These are phyloP conservation scores for Aspergillus tamarii DNA, from an alignment of 2,329 filamentous ascomycete genomes.

Conservation along the genomic window DNA sequence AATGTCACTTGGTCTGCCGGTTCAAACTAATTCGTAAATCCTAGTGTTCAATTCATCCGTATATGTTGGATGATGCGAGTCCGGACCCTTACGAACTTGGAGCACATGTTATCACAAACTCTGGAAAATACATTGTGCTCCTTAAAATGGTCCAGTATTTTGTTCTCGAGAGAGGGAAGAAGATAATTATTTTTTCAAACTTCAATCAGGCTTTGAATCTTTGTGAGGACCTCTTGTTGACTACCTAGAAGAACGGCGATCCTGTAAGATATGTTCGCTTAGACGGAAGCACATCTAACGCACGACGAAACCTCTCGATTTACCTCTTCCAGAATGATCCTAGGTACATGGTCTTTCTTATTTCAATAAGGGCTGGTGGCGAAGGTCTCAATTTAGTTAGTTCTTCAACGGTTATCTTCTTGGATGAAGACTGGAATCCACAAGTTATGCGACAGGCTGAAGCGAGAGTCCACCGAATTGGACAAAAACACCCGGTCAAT, in stretches of 20 bases:
- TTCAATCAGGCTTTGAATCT: slow-evolving; percentile 57
- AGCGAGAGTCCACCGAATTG: slow-evolving; percentile 58
- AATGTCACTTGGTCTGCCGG: background rate
- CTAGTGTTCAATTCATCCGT: slow-evolving; percentile 57
- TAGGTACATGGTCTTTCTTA: slow-evolving; percentile 57
- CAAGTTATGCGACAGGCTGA: slow-evolving; percentile 59
- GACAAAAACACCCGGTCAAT: slow-evolving; percentile 57
- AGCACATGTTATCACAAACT: slow-evolving; percentile 54
- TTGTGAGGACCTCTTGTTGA: slow-evolving; percentile 54
- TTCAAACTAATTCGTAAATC: background rate
- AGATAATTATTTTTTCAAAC: slow-evolving; percentile 61
- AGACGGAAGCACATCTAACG: slow-evolving; percentile 54
- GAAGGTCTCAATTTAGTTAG: slow-evolving; percentile 59
- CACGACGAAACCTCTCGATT: slow-evolving; percentile 56
- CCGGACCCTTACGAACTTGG: slow-evolving; percentile 48
- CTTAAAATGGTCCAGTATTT: slow-evolving; percentile 45
- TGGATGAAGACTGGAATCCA: slow-evolving; percentile 61
- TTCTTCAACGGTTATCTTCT: slow-evolving; percentile 59
- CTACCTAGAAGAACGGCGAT: slow-evolving; percentile 47
- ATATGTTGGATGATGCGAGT: slow-evolving; percentile 51
- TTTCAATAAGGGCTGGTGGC: slow-evolving; percentile 60
- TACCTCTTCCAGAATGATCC: slow-evolving; percentile 56
- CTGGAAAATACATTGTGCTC: slow-evolving; percentile 60
- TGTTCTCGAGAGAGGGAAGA: slow-evolving; percentile 33
- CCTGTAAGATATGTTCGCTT: slow-evolving; percentile 53